Percentiles rank a stretch among this genome's conserved stretches.
Conservation (phyloP, 768 basidiomycete species). For the Suillus lakei region DNA sequence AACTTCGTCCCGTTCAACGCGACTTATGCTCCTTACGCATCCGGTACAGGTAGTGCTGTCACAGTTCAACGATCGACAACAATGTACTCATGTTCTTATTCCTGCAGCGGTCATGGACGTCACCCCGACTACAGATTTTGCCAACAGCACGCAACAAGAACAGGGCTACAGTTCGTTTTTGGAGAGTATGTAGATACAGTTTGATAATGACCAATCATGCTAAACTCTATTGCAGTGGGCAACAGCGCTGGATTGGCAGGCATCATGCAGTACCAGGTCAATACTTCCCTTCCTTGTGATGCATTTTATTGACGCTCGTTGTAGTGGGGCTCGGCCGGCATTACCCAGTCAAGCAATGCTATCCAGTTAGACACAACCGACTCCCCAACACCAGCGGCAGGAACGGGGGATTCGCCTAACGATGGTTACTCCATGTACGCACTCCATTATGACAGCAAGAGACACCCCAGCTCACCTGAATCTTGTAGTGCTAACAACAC, state of each 20-base stretch:
- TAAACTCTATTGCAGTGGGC: constrained; percentile 37
- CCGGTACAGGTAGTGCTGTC: constrained; percentile 32
- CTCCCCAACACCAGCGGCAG: constrained; percentile 28
- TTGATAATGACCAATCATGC: background rate
- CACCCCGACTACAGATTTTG: constrained; percentile 46
- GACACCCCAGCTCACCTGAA: background rate
- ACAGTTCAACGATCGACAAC: background rate
- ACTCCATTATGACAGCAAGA: background rate
- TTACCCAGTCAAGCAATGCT: constrained; percentile 48
- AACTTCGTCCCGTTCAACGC: constrained; percentile 68
- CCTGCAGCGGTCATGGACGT: constrained; percentile 19
- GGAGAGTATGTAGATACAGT: constrained; percentile 37
- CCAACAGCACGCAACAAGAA: constrained; percentile 57
- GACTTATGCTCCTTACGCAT: constrained; percentile 46
- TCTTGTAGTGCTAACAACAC: background rate
- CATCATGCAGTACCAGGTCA: constrained; percentile 32
- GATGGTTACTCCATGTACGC: constrained; percentile 60
- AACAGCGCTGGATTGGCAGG: constrained; percentile 39
- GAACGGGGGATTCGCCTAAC: constrained; percentile 60
- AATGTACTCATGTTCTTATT: constrained; percentile 6
- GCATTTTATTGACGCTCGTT: background rate
- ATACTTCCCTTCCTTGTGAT: background rate
- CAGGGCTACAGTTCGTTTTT: constrained; percentile 61
- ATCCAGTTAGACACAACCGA: constrained; percentile 42
- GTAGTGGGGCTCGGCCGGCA: constrained; percentile 58